These are phyloP conservation scores for Pseudozyma tsukubaensis DNA, from an alignment of 1,284 basidiomycete genomes.

Conservation along the genomic window DNA sequence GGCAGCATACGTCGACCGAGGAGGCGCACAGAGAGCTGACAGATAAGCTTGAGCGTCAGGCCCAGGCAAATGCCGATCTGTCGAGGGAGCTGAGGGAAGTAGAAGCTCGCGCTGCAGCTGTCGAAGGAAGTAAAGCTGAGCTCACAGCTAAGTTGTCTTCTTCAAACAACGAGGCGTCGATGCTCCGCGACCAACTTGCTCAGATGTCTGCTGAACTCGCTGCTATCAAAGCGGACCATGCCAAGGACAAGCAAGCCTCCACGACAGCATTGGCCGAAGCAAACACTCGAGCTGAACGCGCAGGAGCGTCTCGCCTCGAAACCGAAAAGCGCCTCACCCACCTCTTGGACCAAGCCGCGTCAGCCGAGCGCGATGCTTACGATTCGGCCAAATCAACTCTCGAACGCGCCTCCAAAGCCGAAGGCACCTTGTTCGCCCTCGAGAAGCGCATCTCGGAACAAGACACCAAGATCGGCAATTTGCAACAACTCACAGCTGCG, in stretches of 20 bases:
- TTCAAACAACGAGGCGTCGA: slow-evolving; percentile 22
- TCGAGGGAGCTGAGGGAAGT: slow-evolving; percentile 24
- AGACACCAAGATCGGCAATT: slow-evolving; percentile 56
- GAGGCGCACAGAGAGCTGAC: slow-evolving; percentile 18
- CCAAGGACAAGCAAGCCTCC: slow-evolving; percentile 34
- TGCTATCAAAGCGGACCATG: slow-evolving; percentile 23
- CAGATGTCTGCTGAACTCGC: slow-evolving; percentile 39
- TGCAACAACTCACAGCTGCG: slow-evolving; percentile 53
- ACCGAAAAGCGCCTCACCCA: slow-evolving; percentile 25
- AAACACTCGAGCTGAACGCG: slow-evolving; percentile 30
- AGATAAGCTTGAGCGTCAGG: slow-evolving; percentile 14
- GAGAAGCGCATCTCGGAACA: slow-evolving; percentile 56
- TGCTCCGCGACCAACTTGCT: slow-evolving; percentile 46
- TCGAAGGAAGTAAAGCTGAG: slow-evolving; percentile 19
- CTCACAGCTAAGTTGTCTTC: slow-evolving; percentile 3
- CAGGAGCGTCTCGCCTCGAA: slow-evolving; percentile 32
- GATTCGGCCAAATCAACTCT: slow-evolving; percentile 28
- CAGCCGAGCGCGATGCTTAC: slow-evolving; percentile 44
- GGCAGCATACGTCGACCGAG: slow-evolving; percentile 21
- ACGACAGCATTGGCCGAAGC: slow-evolving; percentile 47
- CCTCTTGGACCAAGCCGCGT: slow-evolving; percentile 17
- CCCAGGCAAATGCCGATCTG: slow-evolving; percentile 5
- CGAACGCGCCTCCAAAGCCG: slow-evolving; percentile 49
- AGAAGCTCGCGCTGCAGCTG: slow-evolving; percentile 10
- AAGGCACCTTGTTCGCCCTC: slow-evolving; percentile 48